These are phyloP conservation scores for Podosphaera xanthii DNA, from an alignment of 2,329 filamentous ascomycete genomes.

Conservation along the genomic window DNA sequence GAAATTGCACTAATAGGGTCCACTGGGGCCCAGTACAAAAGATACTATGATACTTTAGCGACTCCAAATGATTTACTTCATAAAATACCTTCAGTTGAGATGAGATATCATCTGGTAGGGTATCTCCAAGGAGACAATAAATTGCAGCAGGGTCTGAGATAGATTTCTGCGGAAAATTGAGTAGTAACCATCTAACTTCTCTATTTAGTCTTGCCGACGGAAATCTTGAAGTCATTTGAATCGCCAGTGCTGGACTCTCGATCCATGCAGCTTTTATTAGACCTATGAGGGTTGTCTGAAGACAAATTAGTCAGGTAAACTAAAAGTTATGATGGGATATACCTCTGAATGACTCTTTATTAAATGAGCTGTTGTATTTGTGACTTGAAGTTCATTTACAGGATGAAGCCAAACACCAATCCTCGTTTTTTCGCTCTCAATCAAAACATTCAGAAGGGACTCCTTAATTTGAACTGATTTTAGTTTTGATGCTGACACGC, in stretches of 20 bases:
- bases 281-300: conserved; percentile 19
- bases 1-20: conserved; percentile 86
- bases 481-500: conserved; percentile 18
- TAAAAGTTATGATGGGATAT: conserved; percentile 3
- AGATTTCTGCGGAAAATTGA: conserved; percentile 67
- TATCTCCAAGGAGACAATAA: conserved; percentile 54
- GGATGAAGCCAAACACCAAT: conserved; percentile 81
- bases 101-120: conserved; percentile 55
- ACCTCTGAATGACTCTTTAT: conserved; percentile 22
- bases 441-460: conserved; percentile 53
- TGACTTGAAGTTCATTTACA: conserved; percentile 37
- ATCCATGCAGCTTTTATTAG: conserved; percentile 68
- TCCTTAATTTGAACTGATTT: conserved; percentile 58
- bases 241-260: conserved; percentile 66
- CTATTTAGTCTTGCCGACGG: conserved; percentile 46
- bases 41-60: conserved; percentile 33
- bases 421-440: conserved; percentile 67
- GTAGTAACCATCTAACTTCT: conserved; percentile 57
- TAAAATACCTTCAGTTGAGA: conserved; percentile 61
- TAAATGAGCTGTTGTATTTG: conserved; percentile 9
- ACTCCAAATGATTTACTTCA: not conserved
- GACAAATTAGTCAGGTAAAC: conserved; percentile 16
- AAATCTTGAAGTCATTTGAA: conserved; percentile 64
- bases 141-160: conserved; percentile 63
- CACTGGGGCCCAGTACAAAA: conserved; percentile 79